A percentile compares a stretch with the other conserved stretches of the same genome.
Evolutionary conservation across 2,329 filamentous ascomycete species (phyloP).

Genomic region (Alternaria incomplexa): DNA sequence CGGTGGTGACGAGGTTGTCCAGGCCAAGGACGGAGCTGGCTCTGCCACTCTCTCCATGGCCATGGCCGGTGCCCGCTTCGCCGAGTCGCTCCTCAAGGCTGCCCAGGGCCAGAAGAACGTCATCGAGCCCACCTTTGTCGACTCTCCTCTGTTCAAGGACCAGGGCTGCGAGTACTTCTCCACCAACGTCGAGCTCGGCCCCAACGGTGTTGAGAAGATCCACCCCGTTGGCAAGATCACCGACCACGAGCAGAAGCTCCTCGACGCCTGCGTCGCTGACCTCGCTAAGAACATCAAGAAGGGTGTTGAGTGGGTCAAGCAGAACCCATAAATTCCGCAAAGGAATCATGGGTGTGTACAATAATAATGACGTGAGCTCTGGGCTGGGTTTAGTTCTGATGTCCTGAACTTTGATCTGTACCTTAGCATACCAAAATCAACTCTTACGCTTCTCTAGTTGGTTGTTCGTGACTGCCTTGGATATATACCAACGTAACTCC

Average conservation of each 20-base stretch:
- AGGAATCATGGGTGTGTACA: constrained; percentile 29
- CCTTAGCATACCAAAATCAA: constrained; percentile 25
- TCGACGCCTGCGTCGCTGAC: constrained; percentile 83
- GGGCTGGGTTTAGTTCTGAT: constrained; percentile 26
- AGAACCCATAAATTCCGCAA: constrained; percentile 53
- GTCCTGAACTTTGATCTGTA: constrained; percentile 31
- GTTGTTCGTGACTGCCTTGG: not conserved
- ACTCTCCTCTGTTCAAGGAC: constrained; percentile 98
- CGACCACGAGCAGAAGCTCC: constrained; percentile 83
- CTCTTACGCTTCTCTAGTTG: constrained; percentile 5
- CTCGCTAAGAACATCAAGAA: constrained; percentile 95
- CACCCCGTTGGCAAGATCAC: constrained; percentile 84
- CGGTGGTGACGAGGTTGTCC: constrained; percentile 97
- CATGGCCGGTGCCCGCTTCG: constrained; percentile 85
- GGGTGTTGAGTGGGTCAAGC: constrained; percentile 73
- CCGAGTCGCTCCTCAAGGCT: constrained; percentile 92
- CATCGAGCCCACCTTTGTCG: constrained; percentile 94
- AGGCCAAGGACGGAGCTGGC: constrained; percentile 97
- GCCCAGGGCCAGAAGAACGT: constrained; percentile 93
- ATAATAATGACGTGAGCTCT: constrained; percentile 33
- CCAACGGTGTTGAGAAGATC: constrained; percentile 95
- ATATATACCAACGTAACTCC: not conserved
- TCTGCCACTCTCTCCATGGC: constrained; percentile 99
- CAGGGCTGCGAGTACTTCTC: constrained; percentile 97
- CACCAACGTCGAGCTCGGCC: constrained; percentile 92